Base-by-base conservation (phyloP, 2,329 filamentous ascomycete species). In the Fusarium dimerum region DNA sequence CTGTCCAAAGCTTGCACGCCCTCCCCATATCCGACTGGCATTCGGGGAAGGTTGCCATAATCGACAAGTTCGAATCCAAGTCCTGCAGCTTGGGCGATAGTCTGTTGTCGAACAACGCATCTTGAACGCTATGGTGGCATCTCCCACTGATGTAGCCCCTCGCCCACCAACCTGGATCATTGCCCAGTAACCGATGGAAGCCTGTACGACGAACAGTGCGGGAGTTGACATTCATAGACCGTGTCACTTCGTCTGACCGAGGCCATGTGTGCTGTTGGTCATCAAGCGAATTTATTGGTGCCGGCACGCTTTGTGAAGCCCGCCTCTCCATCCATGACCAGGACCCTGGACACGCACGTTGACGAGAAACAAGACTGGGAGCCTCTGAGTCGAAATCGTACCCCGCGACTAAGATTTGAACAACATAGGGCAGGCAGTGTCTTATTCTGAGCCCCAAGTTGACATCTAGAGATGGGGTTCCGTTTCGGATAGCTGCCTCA, bases 251-350 rank as follows among this genome's bases (percentile, higher is more conserved):
- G 63, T 64, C 44, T 54, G 51, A 63, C 54, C 50, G 50, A 49
- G 41, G 40, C 47, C 32, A 36, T 36, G 32, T 36, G 32, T 54
- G 50, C 59, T 64, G 53, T 45, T 44, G 39, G 42, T 40, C 43
- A 42, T 59, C 61, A 62, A 65, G 63, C 63, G 63, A 65, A 56
- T 51, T 60, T 60, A 56, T 61, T 58, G 55, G 55, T 48, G 48
- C 56, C 39, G 51, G 41, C 40, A 50, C 51, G 51, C 45, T 42
- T 45, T 41, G 45, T 44, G 48, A 42, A 52, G 49, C 46, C 47
- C 45, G 43, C 45, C 53, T 51, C 48, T 48, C 42, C 50, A 56
- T 38, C 38, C 48, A 36, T 20, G 32, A 44, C 26, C 43, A 40
- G 48, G 36, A 38, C 54, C 43, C 30, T 40, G 40, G 30, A 40